A percentile compares a stretch with the other conserved stretches of the same genome.
Evolutionary conservation across 352 stramenopile species (phyloP).

Genomic region (Pythium myriotylum): DNA sequence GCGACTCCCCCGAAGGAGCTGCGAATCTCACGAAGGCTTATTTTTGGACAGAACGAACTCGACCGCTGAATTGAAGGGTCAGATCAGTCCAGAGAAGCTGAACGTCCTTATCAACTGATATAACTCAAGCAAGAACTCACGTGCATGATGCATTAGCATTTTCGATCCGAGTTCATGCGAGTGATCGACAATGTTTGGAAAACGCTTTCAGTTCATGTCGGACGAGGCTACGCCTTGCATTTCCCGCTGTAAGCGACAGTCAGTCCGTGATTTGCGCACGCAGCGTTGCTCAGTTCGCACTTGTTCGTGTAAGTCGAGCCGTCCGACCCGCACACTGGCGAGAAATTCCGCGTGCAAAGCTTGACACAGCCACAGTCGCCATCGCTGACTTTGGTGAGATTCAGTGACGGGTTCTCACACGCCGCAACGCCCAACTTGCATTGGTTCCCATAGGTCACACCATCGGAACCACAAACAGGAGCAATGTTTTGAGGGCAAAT

Average conservation of each 20-base stretch:
- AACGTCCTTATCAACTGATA: too few species aligned
- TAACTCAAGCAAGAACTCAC: too few species aligned
- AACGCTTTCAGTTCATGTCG: too few species aligned
- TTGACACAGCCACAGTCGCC: not conserved
- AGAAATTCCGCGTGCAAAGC: not conserved
- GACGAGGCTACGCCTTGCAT: too few species aligned
- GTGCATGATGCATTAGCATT: too few species aligned
- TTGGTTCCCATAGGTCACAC: slow-evolving; percentile 3
- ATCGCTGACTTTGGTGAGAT: not conserved
- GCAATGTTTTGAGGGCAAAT: not conserved
- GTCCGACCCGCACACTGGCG: not conserved
- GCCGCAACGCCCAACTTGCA: slow-evolving; percentile 1
- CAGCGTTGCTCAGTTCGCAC: not conserved
- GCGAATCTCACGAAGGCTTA: too few species aligned
- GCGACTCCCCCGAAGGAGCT: too few species aligned
- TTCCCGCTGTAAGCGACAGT: not conserved
- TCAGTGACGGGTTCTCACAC: not conserved
- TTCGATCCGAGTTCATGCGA: too few species aligned
- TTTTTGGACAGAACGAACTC: too few species aligned
- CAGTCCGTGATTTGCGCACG: not conserved
- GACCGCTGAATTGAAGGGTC: too few species aligned
- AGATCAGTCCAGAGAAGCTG: too few species aligned
- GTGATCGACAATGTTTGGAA: too few species aligned
- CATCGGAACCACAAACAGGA: not conserved
- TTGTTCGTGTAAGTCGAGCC: not conserved